A percentile compares a stretch with the other conserved stretches of the same genome.
Evolutionary conservation across 495 filamentous ascomycete genomes (phyloP).

Genomic region (Umbilicaria muhlenbergii): DNA sequence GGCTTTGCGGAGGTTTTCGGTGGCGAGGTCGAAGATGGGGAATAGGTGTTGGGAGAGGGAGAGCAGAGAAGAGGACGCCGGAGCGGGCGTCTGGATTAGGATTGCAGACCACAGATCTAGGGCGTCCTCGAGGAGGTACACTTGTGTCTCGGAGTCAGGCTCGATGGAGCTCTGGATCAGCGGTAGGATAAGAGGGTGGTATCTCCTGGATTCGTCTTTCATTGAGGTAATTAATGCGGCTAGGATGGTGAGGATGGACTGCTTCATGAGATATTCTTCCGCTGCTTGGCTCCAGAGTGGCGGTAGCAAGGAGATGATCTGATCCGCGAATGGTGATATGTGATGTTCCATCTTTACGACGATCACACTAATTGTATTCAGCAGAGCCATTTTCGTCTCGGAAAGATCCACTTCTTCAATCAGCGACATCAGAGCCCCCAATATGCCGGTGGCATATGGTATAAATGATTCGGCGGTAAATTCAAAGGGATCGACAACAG

Average conservation of each 20-base stretch:
- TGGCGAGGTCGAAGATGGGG: conserved; percentile 53
- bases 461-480: conserved; percentile 55
- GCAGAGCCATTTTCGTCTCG: conserved; percentile 74
- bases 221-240: conserved; percentile 64
- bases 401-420: conserved; percentile 66
- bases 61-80: conserved; percentile 43
- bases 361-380: conserved; percentile 68
- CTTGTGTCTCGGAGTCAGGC: conserved; percentile 56
- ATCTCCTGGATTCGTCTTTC: conserved; percentile 53
- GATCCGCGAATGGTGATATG: conserved; percentile 60
- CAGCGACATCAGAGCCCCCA: conserved; percentile 55
- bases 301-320: conserved; percentile 66
- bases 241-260: conserved; percentile 73
- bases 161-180: conserved; percentile 65
- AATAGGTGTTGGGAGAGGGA: conserved; percentile 51
- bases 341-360: conserved; percentile 65
- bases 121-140: conserved; percentile 84
- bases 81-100: conserved; percentile 51
- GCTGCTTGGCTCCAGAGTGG: conserved; percentile 70
- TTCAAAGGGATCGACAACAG: conserved; percentile 68
- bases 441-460: conserved; percentile 53
- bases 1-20: conserved; percentile 51
- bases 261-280: conserved; percentile 77
- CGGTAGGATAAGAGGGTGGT: conserved; percentile 59
- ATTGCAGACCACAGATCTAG: conserved; percentile 75